These are phyloP conservation scores for Orbilia quercus DNA, from an alignment of 2,329 filamentous ascomycete species.

Conservation along the genomic window DNA sequence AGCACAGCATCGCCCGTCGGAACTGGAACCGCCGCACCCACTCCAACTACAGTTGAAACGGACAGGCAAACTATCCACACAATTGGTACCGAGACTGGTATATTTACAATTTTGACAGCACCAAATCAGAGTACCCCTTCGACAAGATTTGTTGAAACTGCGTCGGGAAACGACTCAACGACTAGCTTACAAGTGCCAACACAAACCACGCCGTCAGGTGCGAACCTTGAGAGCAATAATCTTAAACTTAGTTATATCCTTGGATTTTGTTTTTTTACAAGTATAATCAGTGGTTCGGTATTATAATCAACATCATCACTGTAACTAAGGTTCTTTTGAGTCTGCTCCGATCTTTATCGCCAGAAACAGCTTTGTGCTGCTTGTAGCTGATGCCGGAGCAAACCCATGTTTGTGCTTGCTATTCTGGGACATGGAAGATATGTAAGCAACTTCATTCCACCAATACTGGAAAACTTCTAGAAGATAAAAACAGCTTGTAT, in stretches of 20 bases:
- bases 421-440: too few relatives aligned
- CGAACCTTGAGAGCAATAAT: conserved; percentile 5
- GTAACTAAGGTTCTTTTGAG: background rate
- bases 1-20: conserved; percentile 5
- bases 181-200: conserved; percentile 7
- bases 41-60: conserved; percentile 10
- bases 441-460: too few relatives aligned
- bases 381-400: too few relatives aligned
- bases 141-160: background rate
- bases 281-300: background rate
- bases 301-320: conserved; percentile 1
- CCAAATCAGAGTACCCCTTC: conserved; percentile 5
- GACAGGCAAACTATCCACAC: conserved; percentile 26
- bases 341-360: too few relatives aligned
- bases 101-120: conserved; percentile 30
- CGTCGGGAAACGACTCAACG: background rate
- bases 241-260: conserved; percentile 14
- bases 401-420: too few relatives aligned
- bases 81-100: conserved; percentile 23
- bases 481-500: too few relatives aligned
- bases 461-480: too few relatives aligned
- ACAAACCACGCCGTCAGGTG: conserved; percentile 12
- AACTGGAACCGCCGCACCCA: conserved; percentile 1
- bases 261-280: conserved; percentile 2
- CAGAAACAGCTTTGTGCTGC: too few relatives aligned